phyloP scores from a whole-genome alignment of 306 rosid genomes.

The Sindora glabra region DNA sequence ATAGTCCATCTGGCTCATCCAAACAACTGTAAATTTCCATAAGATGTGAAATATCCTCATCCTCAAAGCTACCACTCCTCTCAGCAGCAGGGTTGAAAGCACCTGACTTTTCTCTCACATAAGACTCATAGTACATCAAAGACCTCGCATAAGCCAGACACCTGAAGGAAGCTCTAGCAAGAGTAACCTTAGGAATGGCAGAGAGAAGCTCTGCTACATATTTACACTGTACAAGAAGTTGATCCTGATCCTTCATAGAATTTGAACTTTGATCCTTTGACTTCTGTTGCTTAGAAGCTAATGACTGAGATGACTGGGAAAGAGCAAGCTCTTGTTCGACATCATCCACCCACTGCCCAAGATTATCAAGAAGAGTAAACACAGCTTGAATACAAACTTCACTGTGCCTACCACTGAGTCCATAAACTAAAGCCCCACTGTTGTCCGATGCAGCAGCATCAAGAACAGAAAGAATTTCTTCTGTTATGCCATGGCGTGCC shows the following conservation, averaged over 20 bases:
- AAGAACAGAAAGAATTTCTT: conserved; percentile 83
- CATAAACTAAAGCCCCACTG: conserved; percentile 65
- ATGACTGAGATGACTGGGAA: conserved; percentile 43
- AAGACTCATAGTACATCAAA: conserved; percentile 85
- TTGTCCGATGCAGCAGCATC: conserved; percentile 81
- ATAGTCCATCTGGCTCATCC: conserved; percentile 95
- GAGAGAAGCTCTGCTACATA: conserved; percentile 81
- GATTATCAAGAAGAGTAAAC: conserved; percentile 96
- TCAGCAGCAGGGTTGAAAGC: conserved; percentile 97
- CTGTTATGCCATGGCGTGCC: conserved; percentile 73
- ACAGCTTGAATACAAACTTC: conserved; percentile 96
- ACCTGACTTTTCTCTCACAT: conserved; percentile 76
- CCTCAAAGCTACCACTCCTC: conserved; percentile 75
- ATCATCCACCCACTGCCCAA: conserved; percentile 96
- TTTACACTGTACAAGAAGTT: conserved; percentile 64
- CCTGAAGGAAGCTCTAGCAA: conserved; percentile 87
- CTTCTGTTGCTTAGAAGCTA: conserved; percentile 62
- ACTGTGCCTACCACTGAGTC: conserved; percentile 69
- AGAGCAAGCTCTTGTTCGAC: conserved; percentile 81
- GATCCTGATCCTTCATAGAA: conserved; percentile 45
- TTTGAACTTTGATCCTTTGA: conserved; percentile 49
- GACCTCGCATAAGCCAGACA: conserved; percentile 98
- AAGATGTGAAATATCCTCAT: conserved; percentile 78
- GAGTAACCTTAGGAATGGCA: conserved; percentile 78
- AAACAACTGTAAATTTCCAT: conserved; percentile 89